phyloP scores from a whole-genome alignment of 306 rosid genomes.

The Vicia sativa region DNA sequence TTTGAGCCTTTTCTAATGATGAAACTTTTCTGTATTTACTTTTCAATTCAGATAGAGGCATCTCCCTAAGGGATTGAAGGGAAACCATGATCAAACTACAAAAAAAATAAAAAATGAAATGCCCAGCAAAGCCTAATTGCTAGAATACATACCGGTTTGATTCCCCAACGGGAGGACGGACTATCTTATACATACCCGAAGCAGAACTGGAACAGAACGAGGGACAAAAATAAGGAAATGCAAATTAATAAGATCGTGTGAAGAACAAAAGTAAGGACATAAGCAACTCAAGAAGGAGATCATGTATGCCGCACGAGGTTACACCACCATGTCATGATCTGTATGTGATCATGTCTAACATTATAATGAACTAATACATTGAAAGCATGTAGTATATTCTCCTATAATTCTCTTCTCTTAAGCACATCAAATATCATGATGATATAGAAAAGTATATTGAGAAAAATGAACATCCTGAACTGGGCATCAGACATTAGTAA shows the following conservation, averaged over 20 bases:
- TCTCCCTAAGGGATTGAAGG: conserved; percentile 62
- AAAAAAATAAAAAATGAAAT: conserved; percentile 1
- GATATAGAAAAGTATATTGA: conserved; percentile 2
- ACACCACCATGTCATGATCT: neutral
- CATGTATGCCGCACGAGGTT: neutral
- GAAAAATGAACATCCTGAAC: neutral
- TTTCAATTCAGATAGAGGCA: conserved; percentile 85
- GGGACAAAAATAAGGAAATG: conserved; percentile 26
- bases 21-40: conserved; percentile 79
- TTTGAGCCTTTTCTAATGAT: conserved; percentile 79
- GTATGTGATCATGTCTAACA: neutral
- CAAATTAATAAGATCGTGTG: neutral
- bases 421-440: conserved; percentile 1
- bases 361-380: neutral
- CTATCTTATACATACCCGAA: conserved; percentile 77
- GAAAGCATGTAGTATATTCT: neutral
- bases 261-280: conserved; percentile 5
- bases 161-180: conserved; percentile 98
- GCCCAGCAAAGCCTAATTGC: conserved; percentile 27
- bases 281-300: conserved; percentile 18
- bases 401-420: neutral
- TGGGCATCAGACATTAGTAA: conserved; percentile 5
- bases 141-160: conserved; percentile 65
- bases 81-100: conserved; percentile 30
- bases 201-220: conserved; percentile 67